Conservation (phyloP, 768 basidiomycete genomes). For the Russula dissimulans region DNA sequence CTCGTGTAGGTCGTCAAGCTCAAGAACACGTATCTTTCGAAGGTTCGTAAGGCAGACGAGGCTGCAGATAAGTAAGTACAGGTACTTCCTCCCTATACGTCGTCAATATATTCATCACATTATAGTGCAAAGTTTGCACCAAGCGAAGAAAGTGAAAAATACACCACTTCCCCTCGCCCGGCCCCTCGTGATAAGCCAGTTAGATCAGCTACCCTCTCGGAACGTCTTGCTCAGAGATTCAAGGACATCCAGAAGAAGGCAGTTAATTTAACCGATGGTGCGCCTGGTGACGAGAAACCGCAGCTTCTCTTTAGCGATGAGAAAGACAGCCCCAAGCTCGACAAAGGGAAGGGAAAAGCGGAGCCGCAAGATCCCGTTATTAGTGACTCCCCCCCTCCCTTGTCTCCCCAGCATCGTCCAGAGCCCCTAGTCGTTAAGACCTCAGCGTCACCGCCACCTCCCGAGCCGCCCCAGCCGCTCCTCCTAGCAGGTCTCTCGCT, state of each 20-base stretch:
- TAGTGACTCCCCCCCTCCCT: constrained; percentile 47
- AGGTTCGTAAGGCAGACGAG: constrained; percentile 80
- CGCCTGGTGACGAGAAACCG: constrained; percentile 20
- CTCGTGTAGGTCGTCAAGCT: constrained; percentile 43
- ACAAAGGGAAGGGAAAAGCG: constrained; percentile 77
- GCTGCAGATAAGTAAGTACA: constrained; percentile 82
- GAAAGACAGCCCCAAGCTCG: constrained; percentile 43
- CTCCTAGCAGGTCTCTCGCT: constrained; percentile 70
- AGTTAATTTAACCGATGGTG: constrained; percentile 8
- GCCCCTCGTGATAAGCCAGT: constrained; percentile 49
- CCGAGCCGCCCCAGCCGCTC: constrained; percentile 44
- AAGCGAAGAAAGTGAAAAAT: constrained; percentile 51
- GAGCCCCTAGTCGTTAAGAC: constrained; percentile 29
- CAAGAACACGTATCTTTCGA: constrained; percentile 67
- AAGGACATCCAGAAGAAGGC: constrained; percentile 65
- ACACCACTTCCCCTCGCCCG: constrained; percentile 70
- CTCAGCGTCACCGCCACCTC: constrained; percentile 29
- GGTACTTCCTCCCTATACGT: background rate
- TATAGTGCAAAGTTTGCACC: constrained; percentile 83
- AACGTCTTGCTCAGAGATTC: constrained; percentile 77
- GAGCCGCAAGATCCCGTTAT: constrained; percentile 27
- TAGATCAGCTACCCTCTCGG: constrained; percentile 72
- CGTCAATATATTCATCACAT: constrained; percentile 7
- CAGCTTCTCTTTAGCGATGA: constrained; percentile 27
- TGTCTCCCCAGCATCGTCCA: constrained; percentile 54